Evolutionary conservation across 2,329 filamentous ascomycete species (phyloP), one percentile per base, ranked within the genome.

Genomic region (Neoscytalidium dimidiatum): DNA sequence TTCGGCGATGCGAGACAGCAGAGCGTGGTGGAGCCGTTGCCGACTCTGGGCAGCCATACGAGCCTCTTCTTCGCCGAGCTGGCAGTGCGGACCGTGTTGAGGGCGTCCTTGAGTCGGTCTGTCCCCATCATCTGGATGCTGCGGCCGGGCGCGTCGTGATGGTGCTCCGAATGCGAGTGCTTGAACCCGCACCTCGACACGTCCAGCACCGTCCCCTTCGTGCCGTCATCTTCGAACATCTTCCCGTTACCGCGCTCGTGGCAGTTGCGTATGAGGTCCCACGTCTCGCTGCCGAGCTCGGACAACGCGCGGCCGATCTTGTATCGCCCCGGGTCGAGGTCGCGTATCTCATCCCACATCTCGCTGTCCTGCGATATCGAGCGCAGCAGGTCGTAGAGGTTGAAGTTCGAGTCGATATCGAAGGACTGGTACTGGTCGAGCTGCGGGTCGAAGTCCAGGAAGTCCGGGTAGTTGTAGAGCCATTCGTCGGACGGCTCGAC

Each of bases 1-100:
- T 23, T 31, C 23, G 69, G 65, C 2, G 67, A 67, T 33, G 48
- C 58, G 11, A 68, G 35, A 35, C 58, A 68, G 58, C 69, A 70
- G 23, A 68, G 63, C 14, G 66, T 51, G 33, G 67, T 38, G 26
- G 61, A 28, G 3, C 44, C 28, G 1, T 21, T n/a, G 17, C 35
- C 14, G 4, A 38, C 53, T 6, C 11, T 28, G 33, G 56, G 46
- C 17, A 65, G 35, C 64, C 64, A 53, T 19, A 65, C 49, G 1
- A 65, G 19, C 26, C 48, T 19, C 17, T 65, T 65, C 57, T 65
- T 65, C 9, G 64, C 64, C 5, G 48, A 23, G 4, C 53, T 26
- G 3, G 35, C 46, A 1, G 64, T 65, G 26, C 64, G 38, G 17
- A 58, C 23, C 17, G 4, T 29, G 23, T n/a, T 6, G 14, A 58